Percentiles rank a stretch among this genome's conserved stretches.
Evolutionary conservation across 2,329 filamentous ascomycete genomes (phyloP).

Genomic region (Orbilia ellipsospora): DNA sequence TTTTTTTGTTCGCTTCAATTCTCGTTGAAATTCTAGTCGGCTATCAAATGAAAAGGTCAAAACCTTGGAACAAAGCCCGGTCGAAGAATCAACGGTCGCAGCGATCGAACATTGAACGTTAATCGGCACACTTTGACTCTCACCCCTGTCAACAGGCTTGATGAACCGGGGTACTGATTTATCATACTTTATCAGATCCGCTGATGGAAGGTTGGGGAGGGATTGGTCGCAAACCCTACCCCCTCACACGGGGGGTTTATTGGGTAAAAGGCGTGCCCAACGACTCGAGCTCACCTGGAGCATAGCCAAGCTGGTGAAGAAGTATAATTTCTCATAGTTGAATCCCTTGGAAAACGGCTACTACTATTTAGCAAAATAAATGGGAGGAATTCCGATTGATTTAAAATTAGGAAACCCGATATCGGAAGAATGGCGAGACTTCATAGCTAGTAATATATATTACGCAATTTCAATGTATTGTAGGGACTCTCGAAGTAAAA

Average conservation of each 20-base stretch:
- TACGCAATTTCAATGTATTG: too few relatives aligned
- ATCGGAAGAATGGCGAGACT: too few relatives aligned
- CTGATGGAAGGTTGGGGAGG: conserved; percentile 35
- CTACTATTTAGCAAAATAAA: neutral
- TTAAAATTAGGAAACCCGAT: neutral
- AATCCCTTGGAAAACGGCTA: neutral
- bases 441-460: too few relatives aligned
- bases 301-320: conserved; percentile 3
- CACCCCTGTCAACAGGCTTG: neutral
- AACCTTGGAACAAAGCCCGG: neutral
- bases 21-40: neutral
- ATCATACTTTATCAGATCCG: conserved; percentile 55
- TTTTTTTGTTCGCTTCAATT: neutral
- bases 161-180: conserved; percentile 19
- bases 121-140: conserved; percentile 24
- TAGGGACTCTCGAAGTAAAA: too few relatives aligned
- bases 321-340: neutral
- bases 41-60: neutral
- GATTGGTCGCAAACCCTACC: conserved; percentile 7
- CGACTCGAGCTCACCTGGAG: conserved; percentile 12
- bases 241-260: conserved; percentile 13
- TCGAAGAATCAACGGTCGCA: conserved; percentile 7
- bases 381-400: neutral
- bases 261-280: conserved; percentile 10
- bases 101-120: conserved; percentile 29